phyloP scores from a whole-genome alignment of 208 protist genomes.

The Acanthamoeba divionensis region DNA sequence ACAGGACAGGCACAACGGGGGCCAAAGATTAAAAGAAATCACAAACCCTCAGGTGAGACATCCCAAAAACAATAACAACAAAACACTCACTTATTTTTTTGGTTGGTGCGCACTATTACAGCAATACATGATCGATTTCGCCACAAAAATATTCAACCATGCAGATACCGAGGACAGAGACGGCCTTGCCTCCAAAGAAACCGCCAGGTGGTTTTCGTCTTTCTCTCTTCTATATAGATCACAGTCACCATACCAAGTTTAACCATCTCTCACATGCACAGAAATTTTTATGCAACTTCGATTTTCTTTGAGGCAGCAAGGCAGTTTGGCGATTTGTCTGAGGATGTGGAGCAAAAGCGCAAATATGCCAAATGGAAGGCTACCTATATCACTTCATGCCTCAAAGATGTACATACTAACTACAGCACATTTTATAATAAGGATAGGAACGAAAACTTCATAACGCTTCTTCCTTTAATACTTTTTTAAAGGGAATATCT shows the following conservation, averaged over 20 bases:
- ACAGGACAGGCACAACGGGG: background rate
- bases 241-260: background rate
- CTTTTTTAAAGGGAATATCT: too few species aligned
- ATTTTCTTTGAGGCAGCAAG: background rate
- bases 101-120: background rate
- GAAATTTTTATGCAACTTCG: slow-evolving; percentile 14
- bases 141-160: background rate
- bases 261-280: background rate
- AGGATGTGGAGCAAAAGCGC: slow-evolving; percentile 21
- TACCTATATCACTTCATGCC: background rate
- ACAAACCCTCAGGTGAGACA: background rate
- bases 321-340: slow-evolving; percentile 27
- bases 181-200: background rate
- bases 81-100: background rate
- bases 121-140: background rate
- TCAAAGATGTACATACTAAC: too few species aligned
- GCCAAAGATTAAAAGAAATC: background rate
- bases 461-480: too few species aligned
- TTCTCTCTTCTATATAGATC: background rate
- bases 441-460: too few species aligned
- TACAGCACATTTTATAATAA: too few species aligned
- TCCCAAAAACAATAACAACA: background rate
- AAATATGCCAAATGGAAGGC: slow-evolving; percentile 47
- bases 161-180: slow-evolving; percentile 15
- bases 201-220: background rate